phyloP scores from a whole-genome alignment of 2,329 filamentous ascomycete genomes.

The Pyricularia sp. region DNA sequence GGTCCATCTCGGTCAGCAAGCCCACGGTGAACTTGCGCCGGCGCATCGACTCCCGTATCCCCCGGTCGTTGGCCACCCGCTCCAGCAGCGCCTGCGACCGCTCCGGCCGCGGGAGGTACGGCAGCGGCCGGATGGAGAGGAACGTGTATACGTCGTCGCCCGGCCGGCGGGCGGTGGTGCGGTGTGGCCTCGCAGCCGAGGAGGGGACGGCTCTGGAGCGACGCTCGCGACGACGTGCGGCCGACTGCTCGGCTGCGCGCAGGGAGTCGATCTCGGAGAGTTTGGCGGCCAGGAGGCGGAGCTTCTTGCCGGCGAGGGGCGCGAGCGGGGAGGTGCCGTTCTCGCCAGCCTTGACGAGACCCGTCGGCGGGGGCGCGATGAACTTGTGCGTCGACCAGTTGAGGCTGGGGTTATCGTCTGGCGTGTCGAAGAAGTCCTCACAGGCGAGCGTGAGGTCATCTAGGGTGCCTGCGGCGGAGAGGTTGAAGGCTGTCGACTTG shows the following conservation, averaged over 20 bases:
- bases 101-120: constrained; percentile 67
- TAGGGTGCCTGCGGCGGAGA: constrained; percentile 11
- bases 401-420: constrained; percentile 1
- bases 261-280: constrained; percentile 14
- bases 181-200: background rate
- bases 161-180: constrained; percentile 24
- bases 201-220: constrained; percentile 4
- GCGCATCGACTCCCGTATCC: constrained; percentile 75
- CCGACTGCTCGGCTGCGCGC: constrained; percentile 11
- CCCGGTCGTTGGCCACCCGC: constrained; percentile 70
- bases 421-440: constrained; percentile 9
- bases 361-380: constrained; percentile 14
- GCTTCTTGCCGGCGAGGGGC: constrained; percentile 14
- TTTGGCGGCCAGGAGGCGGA: constrained; percentile 21
- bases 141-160: constrained; percentile 72
- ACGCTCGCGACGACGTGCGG: constrained; percentile 10
- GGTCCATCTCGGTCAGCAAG: constrained; percentile 92
- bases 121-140: constrained; percentile 62
- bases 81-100: constrained; percentile 64
- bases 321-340: constrained; percentile 15
- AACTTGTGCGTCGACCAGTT: constrained; percentile 17
- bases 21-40: constrained; percentile 79
- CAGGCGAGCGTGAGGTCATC: constrained; percentile 16
- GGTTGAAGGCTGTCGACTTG: constrained; percentile 11
- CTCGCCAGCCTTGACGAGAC: constrained; percentile 17